Evolutionary conservation across 768 basidiomycete species (phyloP), one percentile per base, ranked within the genome.

Genomic region (Agaricus blazei): DNA sequence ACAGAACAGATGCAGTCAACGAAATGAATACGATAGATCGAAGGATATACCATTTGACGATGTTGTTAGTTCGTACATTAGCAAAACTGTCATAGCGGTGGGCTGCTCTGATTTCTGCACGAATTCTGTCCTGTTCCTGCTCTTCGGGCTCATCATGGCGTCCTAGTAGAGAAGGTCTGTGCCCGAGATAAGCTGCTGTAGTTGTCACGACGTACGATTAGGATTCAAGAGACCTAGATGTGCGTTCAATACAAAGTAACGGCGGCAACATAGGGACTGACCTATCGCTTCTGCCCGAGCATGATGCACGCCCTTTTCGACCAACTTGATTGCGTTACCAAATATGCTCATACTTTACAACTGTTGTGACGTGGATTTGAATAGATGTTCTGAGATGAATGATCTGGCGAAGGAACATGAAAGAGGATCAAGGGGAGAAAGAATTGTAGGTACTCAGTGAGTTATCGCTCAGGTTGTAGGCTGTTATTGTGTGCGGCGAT

Each of bases 71-170:
- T 36, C 93, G 75, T 67, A 89, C 76, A 6, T 69, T 73, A 0
- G 95, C 93, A 68, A 98, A 99, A 60, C 87, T 90, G 24, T 80
- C 65, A 69, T 92, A 98, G 28, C 95, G 82, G 72, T 99, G 97
- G 11, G 75, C 70, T 0, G 79, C 79, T 53, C 85, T 83, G 64
- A 98, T 97, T 66, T 83, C 76, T 1, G 81, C 80, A 24, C 93
- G 77, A 60, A 90, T 73, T 60, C 80, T 72, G 65, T 97, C 94
- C 58, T 82, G 73, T 9, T 70, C 75, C 58, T 81, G 84, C 68
- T 93, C 94, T 54, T 85, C 73, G 0, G 85, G 83, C 48, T 82
- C 81, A 62, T 93, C 88, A 64, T 93, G 92, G 37, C 90, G 84
- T 48, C 82, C 78, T 78, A 36, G 51, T 42, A 38, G 15, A 57